Evolutionary conservation across 2,329 filamentous ascomycete genomes (phyloP).

Genomic region (Sporothrix dimorphospora): DNA sequence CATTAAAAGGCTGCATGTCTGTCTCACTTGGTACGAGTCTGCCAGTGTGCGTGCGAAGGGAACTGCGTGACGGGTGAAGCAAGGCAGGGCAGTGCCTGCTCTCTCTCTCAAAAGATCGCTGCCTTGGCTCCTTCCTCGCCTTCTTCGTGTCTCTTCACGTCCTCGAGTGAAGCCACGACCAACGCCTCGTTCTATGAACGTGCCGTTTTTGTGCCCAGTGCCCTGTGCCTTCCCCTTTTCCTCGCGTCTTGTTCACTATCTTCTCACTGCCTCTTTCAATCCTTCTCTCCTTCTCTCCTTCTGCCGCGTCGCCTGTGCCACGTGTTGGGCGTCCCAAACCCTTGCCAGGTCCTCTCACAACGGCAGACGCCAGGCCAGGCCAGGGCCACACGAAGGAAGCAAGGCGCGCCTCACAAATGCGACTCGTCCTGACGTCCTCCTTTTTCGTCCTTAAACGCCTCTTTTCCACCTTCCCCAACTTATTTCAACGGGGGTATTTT

Average conservation of each 20-base stretch:
- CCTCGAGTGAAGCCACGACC: neutral
- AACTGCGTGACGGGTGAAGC: neutral
- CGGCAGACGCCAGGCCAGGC: neutral
- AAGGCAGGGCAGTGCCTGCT: neutral
- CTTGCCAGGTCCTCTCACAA: neutral
- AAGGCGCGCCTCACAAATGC: neutral
- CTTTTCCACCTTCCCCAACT: no score
- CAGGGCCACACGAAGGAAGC: neutral
- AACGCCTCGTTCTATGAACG: neutral
- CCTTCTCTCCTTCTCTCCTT: neutral
- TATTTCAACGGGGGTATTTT: neutral
- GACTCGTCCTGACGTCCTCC: neutral
- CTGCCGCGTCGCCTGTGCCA: slow-evolving; percentile 5
- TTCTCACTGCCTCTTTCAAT: neutral
- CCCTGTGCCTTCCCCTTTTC: neutral
- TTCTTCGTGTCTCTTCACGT: neutral
- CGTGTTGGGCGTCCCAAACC: slow-evolving; percentile 16
- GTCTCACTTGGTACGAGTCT: neutral
- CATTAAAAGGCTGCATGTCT: neutral
- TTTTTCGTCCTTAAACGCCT: neutral
- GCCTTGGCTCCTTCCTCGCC: neutral
- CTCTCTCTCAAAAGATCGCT: neutral
- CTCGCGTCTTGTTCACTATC: slow-evolving; percentile 3
- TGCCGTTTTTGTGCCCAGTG: neutral
- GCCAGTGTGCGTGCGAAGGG: neutral